Percentiles rank a stretch among this genome's conserved stretches.
Conservation (phyloP, 2,329 filamentous ascomycete genomes). For the Penicillium palitans region DNA sequence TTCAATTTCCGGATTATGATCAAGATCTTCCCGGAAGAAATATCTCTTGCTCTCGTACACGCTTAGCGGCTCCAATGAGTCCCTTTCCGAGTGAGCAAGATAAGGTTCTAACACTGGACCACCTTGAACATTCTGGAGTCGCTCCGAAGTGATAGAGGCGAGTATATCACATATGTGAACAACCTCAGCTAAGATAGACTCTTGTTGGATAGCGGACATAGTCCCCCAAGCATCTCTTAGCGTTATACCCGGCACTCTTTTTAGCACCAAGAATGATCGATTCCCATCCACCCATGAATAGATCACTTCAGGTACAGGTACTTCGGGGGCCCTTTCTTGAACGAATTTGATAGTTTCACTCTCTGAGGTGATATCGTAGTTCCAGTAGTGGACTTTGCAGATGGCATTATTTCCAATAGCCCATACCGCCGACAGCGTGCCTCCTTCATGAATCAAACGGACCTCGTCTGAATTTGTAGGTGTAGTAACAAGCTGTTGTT, state of each 20-base stretch:
- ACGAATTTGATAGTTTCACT: background rate
- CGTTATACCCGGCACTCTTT: background rate
- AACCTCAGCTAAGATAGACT: no score
- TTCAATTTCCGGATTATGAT: no score
- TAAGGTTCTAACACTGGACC: background rate
- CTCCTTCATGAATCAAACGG: background rate
- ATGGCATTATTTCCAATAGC: conserved; percentile 1
- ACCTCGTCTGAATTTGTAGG: background rate
- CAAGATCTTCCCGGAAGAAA: background rate
- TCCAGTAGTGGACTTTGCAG: background rate
- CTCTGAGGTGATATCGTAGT: background rate
- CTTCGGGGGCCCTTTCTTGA: background rate
- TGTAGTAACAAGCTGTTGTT: background rate
- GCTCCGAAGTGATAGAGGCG: background rate
- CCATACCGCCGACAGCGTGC: background rate
- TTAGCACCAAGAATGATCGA: background rate
- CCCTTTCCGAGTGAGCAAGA: no score
- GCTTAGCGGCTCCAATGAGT: background rate
- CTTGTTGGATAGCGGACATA: background rate
- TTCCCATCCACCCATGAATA: background rate
- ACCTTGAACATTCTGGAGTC: background rate
- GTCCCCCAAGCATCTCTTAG: background rate
- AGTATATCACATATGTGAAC: background rate
- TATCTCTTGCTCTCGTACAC: background rate
- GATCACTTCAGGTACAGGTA: background rate